Conservation (phyloP, 495 filamentous ascomycete species). For the Talaromyces ruber region DNA sequence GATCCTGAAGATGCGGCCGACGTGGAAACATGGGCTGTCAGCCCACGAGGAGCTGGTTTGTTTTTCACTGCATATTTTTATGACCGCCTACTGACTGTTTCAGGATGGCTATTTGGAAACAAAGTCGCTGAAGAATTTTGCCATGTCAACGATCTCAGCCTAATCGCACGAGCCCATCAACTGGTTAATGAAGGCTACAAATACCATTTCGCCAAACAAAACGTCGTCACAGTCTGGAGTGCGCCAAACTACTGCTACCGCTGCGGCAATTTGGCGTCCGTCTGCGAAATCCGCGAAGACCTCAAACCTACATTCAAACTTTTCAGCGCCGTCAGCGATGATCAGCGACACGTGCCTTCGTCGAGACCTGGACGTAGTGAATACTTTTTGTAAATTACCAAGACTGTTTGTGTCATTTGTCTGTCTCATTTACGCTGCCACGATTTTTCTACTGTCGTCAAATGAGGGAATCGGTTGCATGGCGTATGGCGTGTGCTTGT, state of each 20-base stretch:
- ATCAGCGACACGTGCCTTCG: conserved; percentile 77
- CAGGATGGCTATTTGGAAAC: conserved; percentile 90
- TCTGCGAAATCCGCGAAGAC: conserved; percentile 86
- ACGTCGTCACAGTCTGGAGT: conserved; percentile 98
- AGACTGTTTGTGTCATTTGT: not conserved
- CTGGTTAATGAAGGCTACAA: conserved; percentile 98
- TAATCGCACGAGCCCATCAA: conserved; percentile 94
- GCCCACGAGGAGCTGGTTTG: conserved; percentile 75
- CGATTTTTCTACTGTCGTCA: not conserved
- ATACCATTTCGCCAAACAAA: conserved; percentile 91
- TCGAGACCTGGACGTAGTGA: conserved; percentile 77
- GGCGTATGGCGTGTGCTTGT: conserved; percentile 4
- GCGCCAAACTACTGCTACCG: conserved; percentile 99
- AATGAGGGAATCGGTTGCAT: not conserved
- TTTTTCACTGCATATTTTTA: not conserved
- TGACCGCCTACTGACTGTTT: not conserved
- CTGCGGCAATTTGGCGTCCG: conserved; percentile 93
- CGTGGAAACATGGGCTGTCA: conserved; percentile 96
- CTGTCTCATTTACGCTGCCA: not conserved
- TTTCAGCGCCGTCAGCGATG: conserved; percentile 89
- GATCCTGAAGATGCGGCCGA: conserved; percentile 74
- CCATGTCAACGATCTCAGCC: conserved; percentile 89
- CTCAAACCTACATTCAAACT: conserved; percentile 85
- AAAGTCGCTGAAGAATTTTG: conserved; percentile 99
- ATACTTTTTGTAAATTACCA: conserved; percentile 75